phyloP scores from a whole-genome alignment of 177 flowering plant genomes.

The Telopea speciosissima region DNA sequence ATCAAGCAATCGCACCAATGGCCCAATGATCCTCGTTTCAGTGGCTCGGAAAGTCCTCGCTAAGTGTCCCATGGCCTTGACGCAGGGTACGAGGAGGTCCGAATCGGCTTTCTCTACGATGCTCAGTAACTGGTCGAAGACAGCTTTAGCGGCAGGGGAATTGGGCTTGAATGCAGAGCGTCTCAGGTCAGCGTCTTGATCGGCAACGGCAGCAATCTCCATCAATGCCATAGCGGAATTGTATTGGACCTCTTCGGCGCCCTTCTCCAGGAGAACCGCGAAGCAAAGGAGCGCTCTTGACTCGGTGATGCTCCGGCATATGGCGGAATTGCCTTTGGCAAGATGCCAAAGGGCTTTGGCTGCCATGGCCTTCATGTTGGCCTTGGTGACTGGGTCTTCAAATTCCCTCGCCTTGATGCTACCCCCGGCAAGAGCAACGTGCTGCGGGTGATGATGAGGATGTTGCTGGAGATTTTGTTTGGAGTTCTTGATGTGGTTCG shows the following conservation, averaged over 20 bases:
- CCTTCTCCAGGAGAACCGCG: conserved; percentile 63
- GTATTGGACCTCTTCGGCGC: conserved; percentile 49
- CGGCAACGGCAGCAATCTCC: conserved; percentile 73
- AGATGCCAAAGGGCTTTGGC: conserved; percentile 68
- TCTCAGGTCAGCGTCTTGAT: conserved; percentile 53
- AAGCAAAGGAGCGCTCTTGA: conserved; percentile 71
- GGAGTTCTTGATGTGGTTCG: neutral
- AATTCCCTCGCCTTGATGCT: conserved; percentile 65
- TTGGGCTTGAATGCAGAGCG: conserved; percentile 76
- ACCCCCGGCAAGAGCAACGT: conserved; percentile 29
- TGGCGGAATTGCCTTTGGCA: conserved; percentile 38
- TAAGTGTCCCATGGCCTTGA: conserved; percentile 48
- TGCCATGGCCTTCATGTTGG: conserved; percentile 74
- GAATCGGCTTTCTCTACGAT: conserved; percentile 46
- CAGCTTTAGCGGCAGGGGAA: conserved; percentile 71
- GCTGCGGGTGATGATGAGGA: conserved; percentile 13
- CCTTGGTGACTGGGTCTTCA: conserved; percentile 62
- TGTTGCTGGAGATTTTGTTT: neutral
- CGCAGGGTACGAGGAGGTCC: conserved; percentile 49
- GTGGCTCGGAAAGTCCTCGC: conserved; percentile 73
- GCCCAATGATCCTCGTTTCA: conserved; percentile 58
- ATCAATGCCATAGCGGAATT: conserved; percentile 74
- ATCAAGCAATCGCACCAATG: conserved; percentile 59
- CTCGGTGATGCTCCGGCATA: conserved; percentile 66
- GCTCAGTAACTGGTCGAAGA: conserved; percentile 58